Evolutionary conservation across 177 flowering plant genomes (phyloP).

Genomic region (Vitis hybrid): DNA sequence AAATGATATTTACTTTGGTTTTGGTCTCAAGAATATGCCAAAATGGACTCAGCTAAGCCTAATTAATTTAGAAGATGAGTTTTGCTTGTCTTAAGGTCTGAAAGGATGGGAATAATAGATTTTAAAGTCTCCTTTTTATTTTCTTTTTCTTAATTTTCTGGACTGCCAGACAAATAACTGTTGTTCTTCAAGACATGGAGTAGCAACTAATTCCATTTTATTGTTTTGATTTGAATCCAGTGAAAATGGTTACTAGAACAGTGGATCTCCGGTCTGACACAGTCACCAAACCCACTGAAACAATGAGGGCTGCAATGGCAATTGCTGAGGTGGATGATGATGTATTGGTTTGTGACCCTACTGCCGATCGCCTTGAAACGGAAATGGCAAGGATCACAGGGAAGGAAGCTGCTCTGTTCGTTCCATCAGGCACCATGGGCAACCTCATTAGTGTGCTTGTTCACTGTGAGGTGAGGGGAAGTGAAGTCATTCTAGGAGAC

Average conservation of each 20-base stretch:
- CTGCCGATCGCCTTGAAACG: slow-evolving; percentile 61
- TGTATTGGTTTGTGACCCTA: slow-evolving; percentile 74
- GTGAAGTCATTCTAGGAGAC: slow-evolving; percentile 91
- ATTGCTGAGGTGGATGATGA: slow-evolving; percentile 91
- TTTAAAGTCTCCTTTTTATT: no score
- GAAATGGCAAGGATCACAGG: slow-evolving; percentile 77
- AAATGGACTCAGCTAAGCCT: no score
- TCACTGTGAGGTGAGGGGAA: slow-evolving; percentile 85
- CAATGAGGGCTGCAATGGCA: slow-evolving; percentile 87
- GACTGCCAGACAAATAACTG: neutral
- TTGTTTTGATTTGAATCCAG: slow-evolving; percentile 14
- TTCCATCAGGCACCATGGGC: slow-evolving; percentile 96
- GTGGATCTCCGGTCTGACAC: slow-evolving; percentile 96
- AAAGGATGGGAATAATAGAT: no score
- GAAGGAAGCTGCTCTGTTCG: slow-evolving; percentile 84
- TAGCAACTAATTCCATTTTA: neutral
- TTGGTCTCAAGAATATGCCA: no score
- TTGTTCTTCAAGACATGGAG: neutral
- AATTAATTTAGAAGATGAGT: no score
- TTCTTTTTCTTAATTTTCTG: neutral
- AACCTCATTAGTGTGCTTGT: slow-evolving; percentile 86
- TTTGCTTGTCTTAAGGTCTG: no score
- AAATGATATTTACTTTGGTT: no score
- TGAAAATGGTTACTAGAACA: slow-evolving; percentile 59
- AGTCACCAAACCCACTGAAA: slow-evolving; percentile 85